Conservation (phyloP, 2,329 filamentous ascomycete genomes). For the Ophiostoma angusticollis region DNA sequence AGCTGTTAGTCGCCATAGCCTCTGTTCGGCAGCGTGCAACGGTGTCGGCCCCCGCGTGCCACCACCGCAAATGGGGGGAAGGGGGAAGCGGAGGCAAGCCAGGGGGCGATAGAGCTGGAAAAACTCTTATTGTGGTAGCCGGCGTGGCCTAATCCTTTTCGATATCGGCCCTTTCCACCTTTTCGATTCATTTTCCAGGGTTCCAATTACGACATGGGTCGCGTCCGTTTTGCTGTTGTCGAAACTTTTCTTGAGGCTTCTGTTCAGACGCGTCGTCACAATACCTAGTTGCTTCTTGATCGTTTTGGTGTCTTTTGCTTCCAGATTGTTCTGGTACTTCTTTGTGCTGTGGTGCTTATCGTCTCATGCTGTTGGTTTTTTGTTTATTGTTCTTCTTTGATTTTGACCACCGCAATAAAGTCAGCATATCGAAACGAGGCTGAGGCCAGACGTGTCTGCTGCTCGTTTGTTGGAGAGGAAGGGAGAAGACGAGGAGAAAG, state of each 20-base stretch:
- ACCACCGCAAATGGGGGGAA: not conserved
- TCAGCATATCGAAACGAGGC: too few relatives aligned
- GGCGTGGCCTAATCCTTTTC: slow-evolving; percentile 6
- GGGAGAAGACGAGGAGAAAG: too few relatives aligned
- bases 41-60: slow-evolving; percentile 3
- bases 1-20: too few relatives aligned
- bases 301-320: too few relatives aligned
- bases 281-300: too few relatives aligned
- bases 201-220: too few relatives aligned
- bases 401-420: too few relatives aligned
- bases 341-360: not conserved
- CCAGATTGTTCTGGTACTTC: not conserved
- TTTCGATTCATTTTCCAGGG: not conserved
- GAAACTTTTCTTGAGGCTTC: not conserved
- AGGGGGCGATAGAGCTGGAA: not conserved
- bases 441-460: too few relatives aligned
- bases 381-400: not conserved
- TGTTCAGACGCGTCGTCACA: too few relatives aligned
- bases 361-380: not conserved
- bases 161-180: not conserved
- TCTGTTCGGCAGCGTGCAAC: slow-evolving; percentile 9
- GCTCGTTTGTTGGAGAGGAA: too few relatives aligned
- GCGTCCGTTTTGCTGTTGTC: not conserved
- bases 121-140: not conserved
- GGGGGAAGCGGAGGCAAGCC: slow-evolving; percentile 1